Evolutionary conservation across 371 early-diverging fungal genomes (phyloP).

Genomic region (Amoeboaphelidium occidentale): DNA sequence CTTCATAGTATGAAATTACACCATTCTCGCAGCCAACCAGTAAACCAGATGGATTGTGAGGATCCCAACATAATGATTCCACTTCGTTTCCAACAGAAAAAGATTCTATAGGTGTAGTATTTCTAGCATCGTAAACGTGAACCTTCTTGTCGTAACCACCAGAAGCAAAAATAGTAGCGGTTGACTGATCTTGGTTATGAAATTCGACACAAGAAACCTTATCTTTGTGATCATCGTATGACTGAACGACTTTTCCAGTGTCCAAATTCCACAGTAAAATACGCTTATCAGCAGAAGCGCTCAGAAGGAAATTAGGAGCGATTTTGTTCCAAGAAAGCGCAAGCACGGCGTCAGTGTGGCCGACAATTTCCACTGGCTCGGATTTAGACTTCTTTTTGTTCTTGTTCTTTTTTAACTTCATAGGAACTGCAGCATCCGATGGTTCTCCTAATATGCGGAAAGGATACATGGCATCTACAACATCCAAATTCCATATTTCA

Average conservation of each 20-base stretch:
- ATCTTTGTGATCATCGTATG: conserved; percentile 57
- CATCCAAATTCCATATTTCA: conserved; percentile 91
- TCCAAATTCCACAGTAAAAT: conserved; percentile 86
- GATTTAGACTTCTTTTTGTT: conserved; percentile 30
- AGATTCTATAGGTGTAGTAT: conserved; percentile 12
- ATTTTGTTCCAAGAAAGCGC: conserved; percentile 68
- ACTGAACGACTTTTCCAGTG: conserved; percentile 34
- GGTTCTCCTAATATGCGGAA: conserved; percentile 57
- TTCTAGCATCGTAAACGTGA: conserved; percentile 60
- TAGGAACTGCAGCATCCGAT: conserved; percentile 5
- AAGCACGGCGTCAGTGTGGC: conserved; percentile 83
- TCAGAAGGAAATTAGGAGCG: conserved; percentile 61
- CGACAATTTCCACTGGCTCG: neutral
- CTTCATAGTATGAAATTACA: conserved; percentile 9
- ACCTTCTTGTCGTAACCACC: conserved; percentile 72
- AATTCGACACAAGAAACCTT: conserved; percentile 23
- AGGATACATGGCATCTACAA: conserved; percentile 67
- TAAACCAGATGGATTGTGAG: conserved; percentile 40
- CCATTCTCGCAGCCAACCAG: conserved; percentile 7
- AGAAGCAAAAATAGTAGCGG: conserved; percentile 55
- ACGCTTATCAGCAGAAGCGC: conserved; percentile 82
- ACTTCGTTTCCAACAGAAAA: conserved; percentile 54
- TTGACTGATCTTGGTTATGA: conserved; percentile 54
- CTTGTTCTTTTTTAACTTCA: conserved; percentile 19
- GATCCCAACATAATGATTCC: conserved; percentile 72